Percentiles rank a stretch among this genome's conserved stretches.
These are phyloP conservation scores for Ceratorhiza oryzae-sativae DNA, from an alignment of 1,284 basidiomycete species.

Conservation along the genomic window DNA sequence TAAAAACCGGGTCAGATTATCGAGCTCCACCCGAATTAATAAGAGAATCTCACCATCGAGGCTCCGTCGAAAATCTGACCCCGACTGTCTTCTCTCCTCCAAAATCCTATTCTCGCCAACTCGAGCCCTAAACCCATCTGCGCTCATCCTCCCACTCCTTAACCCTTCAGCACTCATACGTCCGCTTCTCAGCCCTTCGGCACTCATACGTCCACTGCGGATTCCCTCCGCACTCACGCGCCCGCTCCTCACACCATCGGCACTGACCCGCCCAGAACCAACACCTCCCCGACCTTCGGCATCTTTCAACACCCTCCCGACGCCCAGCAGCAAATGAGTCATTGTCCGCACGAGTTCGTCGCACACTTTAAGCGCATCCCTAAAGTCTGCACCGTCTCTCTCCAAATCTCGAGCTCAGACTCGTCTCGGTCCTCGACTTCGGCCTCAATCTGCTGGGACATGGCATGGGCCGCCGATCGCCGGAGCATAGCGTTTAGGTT, in stretches of 20 bases:
- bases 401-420: constrained; percentile 65
- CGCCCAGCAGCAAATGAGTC: constrained; percentile 73
- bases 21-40: background rate
- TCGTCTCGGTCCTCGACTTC: constrained; percentile 60
- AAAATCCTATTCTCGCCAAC: constrained; percentile 7
- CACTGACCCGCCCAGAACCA: constrained; percentile 23
- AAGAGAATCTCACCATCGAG: constrained; percentile 19
- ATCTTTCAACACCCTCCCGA: constrained; percentile 72
- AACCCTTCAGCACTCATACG: too few relatives aligned
- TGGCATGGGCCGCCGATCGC: constrained; percentile 60
- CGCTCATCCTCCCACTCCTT: too few relatives aligned
- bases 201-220: constrained; percentile 25
- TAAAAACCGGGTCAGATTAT: constrained; percentile 12
- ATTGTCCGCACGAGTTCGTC: constrained; percentile 77
- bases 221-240: constrained; percentile 8
- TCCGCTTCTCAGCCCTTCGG: constrained; percentile 15
- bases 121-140: constrained; percentile 27
- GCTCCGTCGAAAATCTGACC: constrained; percentile 23
- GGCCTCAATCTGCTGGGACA: constrained; percentile 74
- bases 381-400: constrained; percentile 70
- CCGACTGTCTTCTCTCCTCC: constrained; percentile 19
- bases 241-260: constrained; percentile 22
- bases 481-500: constrained; percentile 67
- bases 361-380: constrained; percentile 71
- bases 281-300: background rate